A percentile compares a stretch with the other conserved stretches of the same genome.
phyloP scores from a whole-genome alignment of 495 filamentous ascomycete species.

The Xylaria castorea region DNA sequence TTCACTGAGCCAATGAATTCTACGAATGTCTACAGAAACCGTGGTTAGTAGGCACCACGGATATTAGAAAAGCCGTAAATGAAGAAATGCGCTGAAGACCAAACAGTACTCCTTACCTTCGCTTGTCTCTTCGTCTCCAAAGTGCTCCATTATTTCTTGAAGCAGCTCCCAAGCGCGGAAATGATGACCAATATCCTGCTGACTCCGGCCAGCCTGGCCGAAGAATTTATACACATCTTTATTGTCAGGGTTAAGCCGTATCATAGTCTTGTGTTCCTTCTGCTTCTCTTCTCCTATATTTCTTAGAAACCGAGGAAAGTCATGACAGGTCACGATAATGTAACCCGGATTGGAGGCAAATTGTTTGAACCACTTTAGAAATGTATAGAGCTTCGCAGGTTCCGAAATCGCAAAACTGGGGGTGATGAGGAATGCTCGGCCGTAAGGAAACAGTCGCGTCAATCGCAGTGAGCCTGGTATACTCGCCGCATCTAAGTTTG shows the following conservation, averaged over 20 bases:
- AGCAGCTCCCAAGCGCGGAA: conserved; percentile 34
- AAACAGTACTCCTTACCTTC: conserved; percentile 31
- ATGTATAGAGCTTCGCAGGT: conserved; percentile 53
- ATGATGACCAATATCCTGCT: conserved; percentile 34
- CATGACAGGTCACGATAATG: conserved; percentile 42
- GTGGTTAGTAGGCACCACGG: conserved; percentile 1
- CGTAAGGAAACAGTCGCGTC: conserved; percentile 64
- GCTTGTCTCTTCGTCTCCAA: conserved; percentile 35
- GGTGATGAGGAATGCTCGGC: conserved; percentile 65
- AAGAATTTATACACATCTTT: conserved; percentile 28
- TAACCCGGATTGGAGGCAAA: conserved; percentile 36
- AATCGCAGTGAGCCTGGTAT: conserved; percentile 43
- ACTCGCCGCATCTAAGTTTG: conserved; percentile 24
- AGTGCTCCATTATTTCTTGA: conserved; percentile 32
- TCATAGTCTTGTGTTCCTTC: conserved; percentile 39
- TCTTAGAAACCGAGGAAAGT: conserved; percentile 51
- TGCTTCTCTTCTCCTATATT: conserved; percentile 50
- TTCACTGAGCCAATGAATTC: conserved; percentile 49
- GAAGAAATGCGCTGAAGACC: neutral
- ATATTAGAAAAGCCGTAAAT: neutral
- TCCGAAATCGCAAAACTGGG: conserved; percentile 66
- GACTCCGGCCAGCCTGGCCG: conserved; percentile 26
- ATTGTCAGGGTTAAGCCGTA: conserved; percentile 17
- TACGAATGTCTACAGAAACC: conserved; percentile 38
- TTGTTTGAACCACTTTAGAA: conserved; percentile 64